Percentiles rank a stretch among this genome's conserved stretches.
These are phyloP conservation scores for Solanum dulcamara DNA, from an alignment of 257 asterid species.

Conservation along the genomic window DNA sequence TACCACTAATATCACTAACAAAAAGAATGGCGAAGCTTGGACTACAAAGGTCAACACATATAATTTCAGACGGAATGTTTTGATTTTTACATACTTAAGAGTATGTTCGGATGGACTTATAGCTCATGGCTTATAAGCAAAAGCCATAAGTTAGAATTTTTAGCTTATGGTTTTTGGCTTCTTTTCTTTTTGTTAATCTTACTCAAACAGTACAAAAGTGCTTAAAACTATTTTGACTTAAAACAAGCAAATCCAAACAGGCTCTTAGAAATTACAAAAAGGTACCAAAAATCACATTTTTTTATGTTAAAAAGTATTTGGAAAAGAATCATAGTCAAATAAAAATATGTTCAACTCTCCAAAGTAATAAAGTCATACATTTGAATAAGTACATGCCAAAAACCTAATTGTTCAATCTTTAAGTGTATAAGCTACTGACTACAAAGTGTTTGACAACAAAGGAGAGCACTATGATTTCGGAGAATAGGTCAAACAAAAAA, in stretches of 20 bases:
- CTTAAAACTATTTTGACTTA: background rate
- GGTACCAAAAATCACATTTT: background rate
- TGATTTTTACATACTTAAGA: background rate
- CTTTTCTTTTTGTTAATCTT: background rate
- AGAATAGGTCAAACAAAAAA: background rate
- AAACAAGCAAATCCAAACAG: background rate
- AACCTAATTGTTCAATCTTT: constrained; percentile 53
- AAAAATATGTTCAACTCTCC: background rate
- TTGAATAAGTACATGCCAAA: constrained; percentile 12
- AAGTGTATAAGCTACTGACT: constrained; percentile 5
- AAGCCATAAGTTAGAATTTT: background rate
- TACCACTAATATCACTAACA: background rate
- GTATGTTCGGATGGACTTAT: background rate
- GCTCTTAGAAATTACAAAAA: background rate
- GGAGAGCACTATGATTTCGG: background rate
- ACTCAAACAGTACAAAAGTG: background rate
- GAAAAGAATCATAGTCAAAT: background rate
- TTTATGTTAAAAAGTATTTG: background rate
- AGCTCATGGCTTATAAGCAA: background rate
- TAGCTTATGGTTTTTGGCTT: background rate
- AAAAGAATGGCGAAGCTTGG: background rate
- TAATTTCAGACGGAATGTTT: background rate
- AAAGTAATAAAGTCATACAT: background rate
- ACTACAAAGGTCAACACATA: background rate
- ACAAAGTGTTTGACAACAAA: background rate